Conservation (phyloP, 768 basidiomycete species). For the Phaeotremella skinneri region DNA sequence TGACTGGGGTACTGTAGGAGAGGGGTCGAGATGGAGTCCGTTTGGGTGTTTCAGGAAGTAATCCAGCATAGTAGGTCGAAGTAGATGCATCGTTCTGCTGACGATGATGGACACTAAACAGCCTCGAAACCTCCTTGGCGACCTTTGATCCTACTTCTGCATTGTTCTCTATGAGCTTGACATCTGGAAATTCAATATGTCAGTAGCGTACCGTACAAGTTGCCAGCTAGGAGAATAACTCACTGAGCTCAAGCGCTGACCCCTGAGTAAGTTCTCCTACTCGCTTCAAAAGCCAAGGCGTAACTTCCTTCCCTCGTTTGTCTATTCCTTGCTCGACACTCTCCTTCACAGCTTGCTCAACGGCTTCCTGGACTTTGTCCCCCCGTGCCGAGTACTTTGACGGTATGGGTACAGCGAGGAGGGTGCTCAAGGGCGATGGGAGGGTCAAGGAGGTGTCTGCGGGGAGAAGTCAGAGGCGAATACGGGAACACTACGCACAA, state of each 20-base stretch:
- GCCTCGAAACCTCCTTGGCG: constrained; percentile 60
- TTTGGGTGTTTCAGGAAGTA: not conserved
- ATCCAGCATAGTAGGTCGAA: constrained; percentile 3
- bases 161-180: constrained; percentile 85
- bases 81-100: constrained; percentile 24
- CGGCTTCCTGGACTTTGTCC: constrained; percentile 66
- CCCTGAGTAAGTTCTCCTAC: constrained; percentile 78
- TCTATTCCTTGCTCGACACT: constrained; percentile 76
- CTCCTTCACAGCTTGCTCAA: constrained; percentile 81
- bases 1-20: not conserved
- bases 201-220: constrained; percentile 1
- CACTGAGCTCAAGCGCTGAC: constrained; percentile 68
- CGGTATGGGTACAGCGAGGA: constrained; percentile 90
- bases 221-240: constrained; percentile 42
- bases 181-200: constrained; percentile 58
- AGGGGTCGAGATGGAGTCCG: constrained; percentile 9
- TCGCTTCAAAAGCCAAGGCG: constrained; percentile 86
- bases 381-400: constrained; percentile 68
- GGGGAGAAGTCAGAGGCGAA: not conserved
- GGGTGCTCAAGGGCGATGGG: constrained; percentile 68
- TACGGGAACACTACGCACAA: constrained; percentile 10
- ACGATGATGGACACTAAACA: constrained; percentile 58
- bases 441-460: constrained; percentile 70
- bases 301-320: constrained; percentile 80
- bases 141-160: constrained; percentile 65